These are phyloP conservation scores for Coleophoma eucalyptorum DNA, from an alignment of 2,329 filamentous ascomycete genomes.

Conservation along the genomic window DNA sequence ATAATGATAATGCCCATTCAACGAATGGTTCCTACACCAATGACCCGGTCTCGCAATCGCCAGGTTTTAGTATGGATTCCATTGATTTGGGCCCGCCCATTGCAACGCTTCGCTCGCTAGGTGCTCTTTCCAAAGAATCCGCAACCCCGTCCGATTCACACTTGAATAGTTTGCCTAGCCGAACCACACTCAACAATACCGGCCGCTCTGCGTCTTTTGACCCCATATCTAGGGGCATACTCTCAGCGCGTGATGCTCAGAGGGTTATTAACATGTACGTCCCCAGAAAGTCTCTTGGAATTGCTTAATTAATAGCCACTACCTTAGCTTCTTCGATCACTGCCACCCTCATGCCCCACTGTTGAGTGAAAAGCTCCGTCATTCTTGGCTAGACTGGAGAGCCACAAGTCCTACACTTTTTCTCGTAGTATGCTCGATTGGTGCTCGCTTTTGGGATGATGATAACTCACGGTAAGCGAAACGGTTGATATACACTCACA, in stretches of 20 bases:
- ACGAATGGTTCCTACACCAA: not conserved
- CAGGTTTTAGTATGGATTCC: conserved; percentile 12
- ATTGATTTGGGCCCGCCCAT: conserved; percentile 17
- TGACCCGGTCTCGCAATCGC: not conserved
- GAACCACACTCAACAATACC: not conserved
- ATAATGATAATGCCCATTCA: not conserved
- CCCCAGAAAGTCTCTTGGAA: not conserved
- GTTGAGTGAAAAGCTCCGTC: conserved; percentile 8
- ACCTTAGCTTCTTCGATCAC: conserved; percentile 17
- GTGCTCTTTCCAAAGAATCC: conserved; percentile 7
- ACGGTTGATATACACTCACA: not conserved
- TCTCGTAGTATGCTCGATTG: conserved; percentile 17
- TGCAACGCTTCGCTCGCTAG: conserved; percentile 16
- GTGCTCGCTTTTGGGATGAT: conserved; percentile 14
- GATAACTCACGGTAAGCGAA: not conserved
- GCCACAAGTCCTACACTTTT: conserved; percentile 10
- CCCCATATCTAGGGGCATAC: conserved; percentile 6
- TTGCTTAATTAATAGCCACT: not conserved
- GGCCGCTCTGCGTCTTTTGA: not conserved
- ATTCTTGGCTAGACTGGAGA: conserved; percentile 5
- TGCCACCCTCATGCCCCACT: conserved; percentile 16
- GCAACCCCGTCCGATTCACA: not conserved
- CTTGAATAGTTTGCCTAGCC: not conserved
- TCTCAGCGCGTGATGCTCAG: conserved; percentile 3
- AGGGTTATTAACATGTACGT: conserved; percentile 3